Percentiles rank a stretch among this genome's conserved stretches.
These are phyloP conservation scores for Pedinophyceae sp. DNA, from an alignment of 139 green algal species.

Conservation along the genomic window DNA sequence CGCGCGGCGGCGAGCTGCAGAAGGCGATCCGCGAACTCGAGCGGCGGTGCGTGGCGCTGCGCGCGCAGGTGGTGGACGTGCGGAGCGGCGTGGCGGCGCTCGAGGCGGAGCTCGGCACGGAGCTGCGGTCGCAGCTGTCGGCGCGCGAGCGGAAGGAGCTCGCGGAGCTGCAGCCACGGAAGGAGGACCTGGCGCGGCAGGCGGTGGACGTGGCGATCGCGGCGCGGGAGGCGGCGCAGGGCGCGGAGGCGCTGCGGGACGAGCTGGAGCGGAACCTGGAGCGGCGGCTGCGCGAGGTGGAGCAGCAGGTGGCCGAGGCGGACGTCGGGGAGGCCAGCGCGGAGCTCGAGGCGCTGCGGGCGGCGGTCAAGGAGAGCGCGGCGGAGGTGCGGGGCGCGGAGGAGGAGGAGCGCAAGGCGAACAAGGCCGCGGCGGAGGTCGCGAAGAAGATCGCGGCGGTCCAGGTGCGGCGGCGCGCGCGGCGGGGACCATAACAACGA, in stretches of 20 bases:
- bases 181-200: slow-evolving; percentile 17
- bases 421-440: not conserved
- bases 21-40: slow-evolving; percentile 15
- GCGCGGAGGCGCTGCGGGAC: not conserved
- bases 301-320: too few relatives aligned
- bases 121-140: slow-evolving; percentile 36
- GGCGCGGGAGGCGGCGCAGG: slow-evolving; percentile 17
- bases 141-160: slow-evolving; percentile 46
- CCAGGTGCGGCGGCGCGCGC: not conserved
- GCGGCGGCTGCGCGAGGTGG: not conserved
- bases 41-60: slow-evolving; percentile 4
- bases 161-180: slow-evolving; percentile 17
- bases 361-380: not conserved
- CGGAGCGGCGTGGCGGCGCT: too few relatives aligned
- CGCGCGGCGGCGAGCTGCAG: slow-evolving; percentile 9
- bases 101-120: slow-evolving; percentile 34
- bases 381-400: slow-evolving; percentile 3
- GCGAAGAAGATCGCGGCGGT: not conserved
- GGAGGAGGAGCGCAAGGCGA: slow-evolving; percentile 3
- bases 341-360: slow-evolving; percentile 3
- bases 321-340: not conserved
- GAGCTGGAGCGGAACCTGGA: slow-evolving; percentile 14
- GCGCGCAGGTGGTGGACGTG: slow-evolving; percentile 18
- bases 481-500: too few relatives aligned
- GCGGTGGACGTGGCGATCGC: too few relatives aligned